Percentiles rank a stretch among this genome's conserved stretches.
Evolutionary conservation across 805 yeast species (phyloP).

Genomic region (Starmerella apis): DNA sequence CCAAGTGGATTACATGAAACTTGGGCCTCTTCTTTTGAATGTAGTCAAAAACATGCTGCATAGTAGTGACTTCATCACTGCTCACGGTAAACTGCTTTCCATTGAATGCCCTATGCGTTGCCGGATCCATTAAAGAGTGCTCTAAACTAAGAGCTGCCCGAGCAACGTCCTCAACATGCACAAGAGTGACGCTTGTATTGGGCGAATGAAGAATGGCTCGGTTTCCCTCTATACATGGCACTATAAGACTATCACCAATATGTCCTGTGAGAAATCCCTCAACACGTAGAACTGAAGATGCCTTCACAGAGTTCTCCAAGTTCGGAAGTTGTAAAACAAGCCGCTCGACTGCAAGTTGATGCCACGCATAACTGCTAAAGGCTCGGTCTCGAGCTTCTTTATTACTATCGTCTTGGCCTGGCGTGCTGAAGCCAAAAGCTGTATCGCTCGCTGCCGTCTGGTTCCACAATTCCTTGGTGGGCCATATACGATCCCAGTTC

Average conservation of each 20-base stretch:
- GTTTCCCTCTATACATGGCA: slow-evolving; percentile 22
- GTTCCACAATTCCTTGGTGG: slow-evolving; percentile 15
- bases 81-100: slow-evolving; percentile 22
- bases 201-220: slow-evolving; percentile 24
- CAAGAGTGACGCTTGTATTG: slow-evolving; percentile 25
- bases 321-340: slow-evolving; percentile 7
- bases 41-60: slow-evolving; percentile 23
- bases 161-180: slow-evolving; percentile 33
- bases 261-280: slow-evolving; percentile 28
- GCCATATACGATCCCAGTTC: slow-evolving; percentile 19
- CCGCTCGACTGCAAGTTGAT: slow-evolving; percentile 25
- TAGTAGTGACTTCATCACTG: slow-evolving; percentile 23
- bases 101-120: slow-evolving; percentile 12
- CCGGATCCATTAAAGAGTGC: slow-evolving; percentile 24
- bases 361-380: slow-evolving; percentile 27
- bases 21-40: slow-evolving; percentile 14
- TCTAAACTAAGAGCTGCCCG: slow-evolving; percentile 37
- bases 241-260: slow-evolving; percentile 25
- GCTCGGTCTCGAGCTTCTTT: slow-evolving; percentile 16
- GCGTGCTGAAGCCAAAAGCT: not conserved
- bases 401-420: not conserved
- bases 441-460: slow-evolving; percentile 11
- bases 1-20: slow-evolving; percentile 17
- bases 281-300: slow-evolving; percentile 23
- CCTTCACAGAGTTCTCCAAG: slow-evolving; percentile 5